Percentiles rank a stretch among this genome's conserved stretches.
These are phyloP conservation scores for Astragalus membranaceus DNA, from an alignment of 306 rosid genomes.

Conservation along the genomic window DNA sequence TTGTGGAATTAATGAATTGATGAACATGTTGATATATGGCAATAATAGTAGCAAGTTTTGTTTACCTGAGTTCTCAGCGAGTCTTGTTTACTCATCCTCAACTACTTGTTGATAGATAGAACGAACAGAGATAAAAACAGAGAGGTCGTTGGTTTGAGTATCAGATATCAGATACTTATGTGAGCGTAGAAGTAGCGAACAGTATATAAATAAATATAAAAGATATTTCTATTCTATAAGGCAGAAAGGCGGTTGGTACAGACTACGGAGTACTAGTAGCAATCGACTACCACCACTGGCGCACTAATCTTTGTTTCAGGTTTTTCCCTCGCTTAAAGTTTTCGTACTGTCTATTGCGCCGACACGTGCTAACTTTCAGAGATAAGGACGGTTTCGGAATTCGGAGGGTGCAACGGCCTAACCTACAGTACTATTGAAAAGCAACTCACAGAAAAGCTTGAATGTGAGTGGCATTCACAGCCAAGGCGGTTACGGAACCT, in stretches of 20 bases:
- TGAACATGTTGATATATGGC: neutral
- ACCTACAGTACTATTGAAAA: no score
- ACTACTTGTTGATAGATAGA: neutral
- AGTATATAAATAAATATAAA: no score
- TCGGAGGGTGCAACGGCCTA: no score
- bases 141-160: neutral
- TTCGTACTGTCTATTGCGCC: neutral
- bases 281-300: no score
- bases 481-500: no score
- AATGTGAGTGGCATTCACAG: no score
- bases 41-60: neutral
- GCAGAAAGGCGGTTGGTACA: neutral
- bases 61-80: slow-evolving; percentile 50
- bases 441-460: no score
- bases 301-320: neutral
- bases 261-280: no score
- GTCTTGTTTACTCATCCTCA: slow-evolving; percentile 59
- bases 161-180: no score
- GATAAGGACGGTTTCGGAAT: neutral
- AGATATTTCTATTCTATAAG: neutral
- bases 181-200: no score
- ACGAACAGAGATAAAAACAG: neutral
- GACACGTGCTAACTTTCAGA: neutral
- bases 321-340: neutral
- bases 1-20: neutral